A percentile compares a stretch with the other conserved stretches of the same genome.
Evolutionary conservation across 2,329 filamentous ascomycete genomes (phyloP).

Genomic region (Colletotrichum sp.): DNA sequence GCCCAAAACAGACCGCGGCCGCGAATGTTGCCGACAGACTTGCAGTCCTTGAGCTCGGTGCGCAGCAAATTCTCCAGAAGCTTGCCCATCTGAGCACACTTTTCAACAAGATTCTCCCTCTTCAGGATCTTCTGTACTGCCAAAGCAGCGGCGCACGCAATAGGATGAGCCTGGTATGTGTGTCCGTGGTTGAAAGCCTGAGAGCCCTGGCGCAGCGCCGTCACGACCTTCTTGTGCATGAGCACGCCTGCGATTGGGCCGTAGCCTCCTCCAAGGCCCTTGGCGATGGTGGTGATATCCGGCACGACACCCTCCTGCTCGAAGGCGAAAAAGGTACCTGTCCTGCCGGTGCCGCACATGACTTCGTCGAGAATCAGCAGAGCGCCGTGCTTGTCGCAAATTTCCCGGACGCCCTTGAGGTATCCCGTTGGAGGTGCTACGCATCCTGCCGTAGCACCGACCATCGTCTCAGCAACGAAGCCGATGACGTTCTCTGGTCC

Average conservation of each 20-base stretch:
- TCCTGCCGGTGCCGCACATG: constrained; percentile 72
- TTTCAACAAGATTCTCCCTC: constrained; percentile 35
- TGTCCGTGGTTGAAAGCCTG: constrained; percentile 33
- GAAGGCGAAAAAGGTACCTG: constrained; percentile 67
- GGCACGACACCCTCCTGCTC: constrained; percentile 57
- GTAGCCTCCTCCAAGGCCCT: constrained; percentile 64
- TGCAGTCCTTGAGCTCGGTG: constrained; percentile 29
- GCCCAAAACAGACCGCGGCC: constrained; percentile 52
- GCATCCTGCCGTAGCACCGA: constrained; percentile 55
- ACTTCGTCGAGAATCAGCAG: constrained; percentile 66
- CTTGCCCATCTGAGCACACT: constrained; percentile 33
- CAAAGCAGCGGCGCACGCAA: constrained; percentile 30
- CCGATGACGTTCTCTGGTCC: constrained; percentile 52
- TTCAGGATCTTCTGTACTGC: constrained; percentile 37
- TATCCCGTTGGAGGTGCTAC: constrained; percentile 58
- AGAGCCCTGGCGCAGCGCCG: constrained; percentile 51
- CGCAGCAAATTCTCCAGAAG: constrained; percentile 32
- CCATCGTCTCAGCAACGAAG: constrained; percentile 56
- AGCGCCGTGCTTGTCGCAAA: constrained; percentile 61
- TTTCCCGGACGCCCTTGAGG: constrained; percentile 53
- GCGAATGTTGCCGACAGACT: constrained; percentile 43
- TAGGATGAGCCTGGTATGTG: constrained; percentile 31
- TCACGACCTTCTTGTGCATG: constrained; percentile 53
- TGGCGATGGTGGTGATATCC: constrained; percentile 64
- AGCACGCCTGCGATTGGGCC: constrained; percentile 61